Percentiles rank a stretch among this genome's conserved stretches.
These are phyloP conservation scores for Plasmodium yoelii DNA, from an alignment of 169 alveolate species.

Conservation along the genomic window DNA sequence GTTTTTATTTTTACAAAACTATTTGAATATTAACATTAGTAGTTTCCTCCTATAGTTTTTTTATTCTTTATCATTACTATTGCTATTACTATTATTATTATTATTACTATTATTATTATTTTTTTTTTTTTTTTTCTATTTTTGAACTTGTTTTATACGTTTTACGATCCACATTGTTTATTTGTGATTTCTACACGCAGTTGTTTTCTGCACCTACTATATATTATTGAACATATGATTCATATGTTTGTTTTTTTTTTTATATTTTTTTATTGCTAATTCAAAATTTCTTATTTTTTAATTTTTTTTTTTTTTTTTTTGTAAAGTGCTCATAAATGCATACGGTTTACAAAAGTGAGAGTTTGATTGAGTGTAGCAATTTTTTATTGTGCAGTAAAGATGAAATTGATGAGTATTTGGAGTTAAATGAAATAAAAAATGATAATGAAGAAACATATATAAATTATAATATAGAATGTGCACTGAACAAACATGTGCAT, in stretches of 20 bases:
- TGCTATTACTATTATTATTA: too few species aligned
- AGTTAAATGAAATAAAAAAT: slow-evolving; percentile 40
- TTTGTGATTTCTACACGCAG: too few species aligned
- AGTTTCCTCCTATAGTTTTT: too few species aligned
- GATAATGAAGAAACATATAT: slow-evolving; percentile 58
- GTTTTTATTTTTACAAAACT: too few species aligned
- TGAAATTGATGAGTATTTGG: slow-evolving; percentile 35
- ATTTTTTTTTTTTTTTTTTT: slow-evolving; percentile 15
- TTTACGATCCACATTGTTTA: too few species aligned
- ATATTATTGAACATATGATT: too few species aligned
- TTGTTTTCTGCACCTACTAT: too few species aligned
- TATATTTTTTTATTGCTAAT: background rate
- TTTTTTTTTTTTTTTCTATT: too few species aligned
- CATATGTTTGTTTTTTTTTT: slow-evolving; percentile 10
- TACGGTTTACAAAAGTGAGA: slow-evolving; percentile 66
- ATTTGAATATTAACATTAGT: too few species aligned
- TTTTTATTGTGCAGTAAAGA: slow-evolving; percentile 40
- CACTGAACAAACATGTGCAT: slow-evolving; percentile 35
- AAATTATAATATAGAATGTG: slow-evolving; percentile 52
- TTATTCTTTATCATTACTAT: too few species aligned
- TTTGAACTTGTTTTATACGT: too few species aligned
- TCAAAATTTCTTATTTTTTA: background rate
- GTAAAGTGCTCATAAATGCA: slow-evolving; percentile 29
- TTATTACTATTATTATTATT: too few species aligned
- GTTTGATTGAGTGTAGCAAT: slow-evolving; percentile 51